Evolutionary conservation across 2,329 filamentous ascomycete species (phyloP).

Genomic region (Penicillium sp.): DNA sequence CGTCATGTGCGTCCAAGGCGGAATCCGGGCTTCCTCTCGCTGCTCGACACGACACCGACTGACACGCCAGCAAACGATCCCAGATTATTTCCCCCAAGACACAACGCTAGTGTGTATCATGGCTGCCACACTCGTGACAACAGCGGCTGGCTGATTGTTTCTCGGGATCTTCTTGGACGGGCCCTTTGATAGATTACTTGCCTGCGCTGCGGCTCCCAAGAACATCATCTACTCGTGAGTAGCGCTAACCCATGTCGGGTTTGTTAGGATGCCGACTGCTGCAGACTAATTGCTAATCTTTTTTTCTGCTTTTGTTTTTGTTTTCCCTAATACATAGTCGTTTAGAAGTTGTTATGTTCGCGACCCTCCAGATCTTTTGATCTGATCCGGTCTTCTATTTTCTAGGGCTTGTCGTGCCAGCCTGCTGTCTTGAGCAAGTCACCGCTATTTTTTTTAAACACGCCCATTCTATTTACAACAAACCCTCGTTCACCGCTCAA

Average conservation of each 20-base stretch:
- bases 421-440: background rate
- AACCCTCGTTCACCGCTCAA: background rate
- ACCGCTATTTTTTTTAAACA: background rate
- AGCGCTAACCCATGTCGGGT: background rate
- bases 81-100: background rate
- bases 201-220: background rate
- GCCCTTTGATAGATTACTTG: background rate
- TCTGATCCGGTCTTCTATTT: background rate
- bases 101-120: constrained; percentile 11
- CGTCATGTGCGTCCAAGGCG: constrained; percentile 11
- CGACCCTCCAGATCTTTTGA: background rate
- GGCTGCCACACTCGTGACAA: constrained; percentile 12
- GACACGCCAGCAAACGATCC: background rate
- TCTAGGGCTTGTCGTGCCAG: background rate
- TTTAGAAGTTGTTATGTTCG: background rate
- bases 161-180: constrained; percentile 7
- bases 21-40: constrained; percentile 8
- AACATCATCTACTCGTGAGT: background rate
- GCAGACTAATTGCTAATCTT: background rate
- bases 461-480: background rate
- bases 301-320: background rate
- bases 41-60: constrained; percentile 11
- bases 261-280: background rate
- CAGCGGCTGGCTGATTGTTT: constrained; percentile 14
- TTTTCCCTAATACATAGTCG: too few relatives aligned